Evolutionary conservation across 106 monocot species (phyloP), one percentile per base, ranked within the genome.

Genomic region (Dioscorea dumetorum): DNA sequence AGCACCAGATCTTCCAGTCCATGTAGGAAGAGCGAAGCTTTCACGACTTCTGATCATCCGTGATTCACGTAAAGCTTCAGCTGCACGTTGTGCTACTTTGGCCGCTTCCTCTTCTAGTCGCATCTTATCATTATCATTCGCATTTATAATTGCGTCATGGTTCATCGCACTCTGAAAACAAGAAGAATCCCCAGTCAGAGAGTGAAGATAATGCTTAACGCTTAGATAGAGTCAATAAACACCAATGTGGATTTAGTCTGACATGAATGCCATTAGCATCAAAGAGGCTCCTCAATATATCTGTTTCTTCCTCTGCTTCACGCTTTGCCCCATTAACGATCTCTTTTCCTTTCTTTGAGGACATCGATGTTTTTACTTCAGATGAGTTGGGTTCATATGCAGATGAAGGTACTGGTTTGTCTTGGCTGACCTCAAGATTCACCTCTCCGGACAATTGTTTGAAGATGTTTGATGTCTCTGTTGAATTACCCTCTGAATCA

Each of bases 381-480:
- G 33, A 19, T 33, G 66, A 33, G 22, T 33, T 60, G 48, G n/a
- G 63, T 54, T 18, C 57, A 62, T 57, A 18, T 28, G 34, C 62
- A 57, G 28, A 22, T 24, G 22, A 22, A 48, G 60, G 64, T 48
- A 23, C 41, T 33, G 48, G 50, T 24, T 71, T 60, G 14, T 70
- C 67, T 50, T 72, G 72, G 52, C 67, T 21, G 62, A 76, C 56
- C 63, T 70, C 83, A 24, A 87, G 53, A 61, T 80, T 83, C 23
- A 95, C 64, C 54, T 84, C 92, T 57, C 73, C 83, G 33, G 84
- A 60, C 33, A 99, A 72, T 76, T 99, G 89, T 24, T 76, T 73
- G 57, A 99, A 99, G 60, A 99, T 92, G 79, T 79, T 85, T 61
- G 87, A 92, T 66, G 92, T 99, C 67, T 99, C 97, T 2, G 86